These are phyloP conservation scores for Suillus alpinus DNA, from an alignment of 768 basidiomycete genomes.

Conservation along the genomic window DNA sequence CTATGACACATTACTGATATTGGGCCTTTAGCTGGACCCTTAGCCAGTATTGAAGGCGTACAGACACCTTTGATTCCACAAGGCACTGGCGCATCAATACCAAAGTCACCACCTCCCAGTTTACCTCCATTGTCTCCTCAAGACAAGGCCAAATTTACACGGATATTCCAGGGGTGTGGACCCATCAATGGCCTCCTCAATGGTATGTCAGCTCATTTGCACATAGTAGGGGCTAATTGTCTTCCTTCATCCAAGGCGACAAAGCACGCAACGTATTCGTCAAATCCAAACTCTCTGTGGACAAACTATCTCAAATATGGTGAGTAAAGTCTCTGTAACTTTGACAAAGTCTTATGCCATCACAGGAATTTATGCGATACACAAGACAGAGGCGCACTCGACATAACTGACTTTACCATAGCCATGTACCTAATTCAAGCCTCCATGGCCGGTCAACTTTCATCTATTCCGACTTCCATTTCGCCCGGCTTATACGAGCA, in stretches of 20 bases:
- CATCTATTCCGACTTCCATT: conserved; percentile 67
- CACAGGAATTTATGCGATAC: conserved; percentile 93
- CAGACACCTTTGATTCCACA: conserved; percentile 50
- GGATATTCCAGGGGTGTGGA: conserved; percentile 69
- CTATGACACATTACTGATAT: conserved; percentile 12
- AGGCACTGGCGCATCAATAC: conserved; percentile 50
- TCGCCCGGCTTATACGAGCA: conserved; percentile 87
- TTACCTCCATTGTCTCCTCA: conserved; percentile 72
- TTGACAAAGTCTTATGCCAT: background rate
- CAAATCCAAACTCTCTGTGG: conserved; percentile 84
- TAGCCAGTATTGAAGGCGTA: conserved; percentile 76
- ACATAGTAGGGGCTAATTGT: conserved; percentile 1
- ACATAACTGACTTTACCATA: conserved; percentile 88
- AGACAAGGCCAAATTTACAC: conserved; percentile 83
- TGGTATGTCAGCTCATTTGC: conserved; percentile 44
- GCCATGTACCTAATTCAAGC: conserved; percentile 96
- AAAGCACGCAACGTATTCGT: conserved; percentile 89
- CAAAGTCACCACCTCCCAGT: conserved; percentile 56
- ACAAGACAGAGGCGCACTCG: conserved; percentile 84
- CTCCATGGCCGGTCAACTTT: conserved; percentile 76
- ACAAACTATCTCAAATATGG: conserved; percentile 93
- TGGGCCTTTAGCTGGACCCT: conserved; percentile 66
- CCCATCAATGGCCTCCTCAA: conserved; percentile 75
- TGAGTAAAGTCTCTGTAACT: conserved; percentile 31
- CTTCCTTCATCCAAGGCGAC: conserved; percentile 49